These are phyloP conservation scores for Yarrowia divulgata DNA, from an alignment of 805 yeast species.

Conservation along the genomic window DNA sequence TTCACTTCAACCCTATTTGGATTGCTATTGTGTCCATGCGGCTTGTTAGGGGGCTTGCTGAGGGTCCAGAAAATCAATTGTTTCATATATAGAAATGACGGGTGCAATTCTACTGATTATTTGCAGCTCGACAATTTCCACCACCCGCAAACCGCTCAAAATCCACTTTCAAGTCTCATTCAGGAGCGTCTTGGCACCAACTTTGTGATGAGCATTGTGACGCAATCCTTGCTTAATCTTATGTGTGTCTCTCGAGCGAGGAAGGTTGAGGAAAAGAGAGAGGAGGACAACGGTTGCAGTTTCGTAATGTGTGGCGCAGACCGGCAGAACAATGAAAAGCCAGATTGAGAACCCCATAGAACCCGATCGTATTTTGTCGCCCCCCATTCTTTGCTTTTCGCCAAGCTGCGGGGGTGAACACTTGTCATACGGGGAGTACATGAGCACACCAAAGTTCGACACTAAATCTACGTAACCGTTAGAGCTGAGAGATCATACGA, in stretches of 20 bases:
- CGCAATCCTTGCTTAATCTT: slow-evolving; percentile 37
- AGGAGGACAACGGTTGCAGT: background rate
- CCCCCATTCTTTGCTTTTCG: slow-evolving; percentile 22
- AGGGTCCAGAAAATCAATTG: background rate
- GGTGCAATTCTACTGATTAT: background rate
- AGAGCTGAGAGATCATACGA: background rate
- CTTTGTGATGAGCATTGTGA: slow-evolving; percentile 18
- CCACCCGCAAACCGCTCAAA: background rate
- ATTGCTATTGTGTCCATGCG: slow-evolving; percentile 3
- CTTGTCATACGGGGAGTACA: background rate
- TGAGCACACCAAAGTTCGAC: background rate
- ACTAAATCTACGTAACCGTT: background rate
- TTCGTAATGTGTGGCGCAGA: slow-evolving; percentile 9
- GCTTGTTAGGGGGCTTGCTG: too few species aligned
- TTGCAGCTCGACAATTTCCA: too few species aligned
- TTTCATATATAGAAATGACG: background rate
- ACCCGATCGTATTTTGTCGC: slow-evolving; percentile 14
- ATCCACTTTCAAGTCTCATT: background rate
- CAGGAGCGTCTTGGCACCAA: slow-evolving; percentile 30
- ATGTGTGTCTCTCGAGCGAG: slow-evolving; percentile 19
- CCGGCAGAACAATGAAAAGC: slow-evolving; percentile 2
- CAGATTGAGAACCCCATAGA: background rate
- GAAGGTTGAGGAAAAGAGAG: background rate
- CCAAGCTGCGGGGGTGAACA: background rate
- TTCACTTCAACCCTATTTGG: slow-evolving; percentile 30